These are phyloP conservation scores for Psidium guajava DNA, from an alignment of 345 rosid genomes.

Conservation along the genomic window DNA sequence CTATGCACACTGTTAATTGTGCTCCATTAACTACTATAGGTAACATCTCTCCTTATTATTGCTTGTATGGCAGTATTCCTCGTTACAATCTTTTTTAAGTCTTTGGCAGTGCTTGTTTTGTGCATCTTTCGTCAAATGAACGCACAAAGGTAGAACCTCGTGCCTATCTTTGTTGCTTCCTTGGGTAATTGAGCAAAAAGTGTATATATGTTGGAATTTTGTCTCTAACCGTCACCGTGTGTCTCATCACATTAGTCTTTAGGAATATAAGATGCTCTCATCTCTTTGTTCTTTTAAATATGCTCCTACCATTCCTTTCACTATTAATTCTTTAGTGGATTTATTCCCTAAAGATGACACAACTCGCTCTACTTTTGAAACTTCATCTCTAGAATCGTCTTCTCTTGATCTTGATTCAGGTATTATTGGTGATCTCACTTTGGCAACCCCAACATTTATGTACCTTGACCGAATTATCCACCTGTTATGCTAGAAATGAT, in stretches of 20 bases:
- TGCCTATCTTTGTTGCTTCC: not conserved
- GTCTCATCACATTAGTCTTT: not conserved
- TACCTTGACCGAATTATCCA: not conserved
- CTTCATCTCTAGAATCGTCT: not conserved
- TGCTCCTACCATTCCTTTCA: not conserved
- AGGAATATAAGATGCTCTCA: not conserved
- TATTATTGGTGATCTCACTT: not conserved
- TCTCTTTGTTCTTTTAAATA: not conserved
- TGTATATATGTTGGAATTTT: not conserved
- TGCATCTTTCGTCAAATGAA: not conserved
- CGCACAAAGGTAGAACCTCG: not conserved
- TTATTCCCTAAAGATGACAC: not conserved
- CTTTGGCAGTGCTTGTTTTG: not conserved
- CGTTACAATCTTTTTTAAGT: not conserved
- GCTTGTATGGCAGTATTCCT: not conserved
- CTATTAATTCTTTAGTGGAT: not conserved
- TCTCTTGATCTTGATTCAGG: not conserved
- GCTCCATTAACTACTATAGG: not conserved
- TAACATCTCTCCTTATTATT: not conserved
- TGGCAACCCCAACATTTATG: not conserved
- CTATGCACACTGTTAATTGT: not conserved
- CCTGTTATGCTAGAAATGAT: no score
- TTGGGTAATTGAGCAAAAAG: not conserved
- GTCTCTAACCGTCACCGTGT: not conserved
- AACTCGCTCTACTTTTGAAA: not conserved